Evolutionary conservation across 2,329 filamentous ascomycete species (phyloP).

Genomic region (Cladosporium sp.): DNA sequence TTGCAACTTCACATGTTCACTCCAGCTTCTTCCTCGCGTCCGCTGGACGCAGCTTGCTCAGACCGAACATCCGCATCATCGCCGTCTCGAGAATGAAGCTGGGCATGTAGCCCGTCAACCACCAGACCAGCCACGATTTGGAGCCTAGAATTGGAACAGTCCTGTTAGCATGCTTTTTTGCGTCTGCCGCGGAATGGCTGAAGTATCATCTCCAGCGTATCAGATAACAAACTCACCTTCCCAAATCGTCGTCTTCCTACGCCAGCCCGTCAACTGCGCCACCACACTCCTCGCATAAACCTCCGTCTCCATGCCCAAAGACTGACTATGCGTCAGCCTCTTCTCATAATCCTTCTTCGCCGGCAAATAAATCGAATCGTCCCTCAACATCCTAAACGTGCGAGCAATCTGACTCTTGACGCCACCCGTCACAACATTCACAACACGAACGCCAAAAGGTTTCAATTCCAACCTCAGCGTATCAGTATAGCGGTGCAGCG

Average conservation of each 20-base stretch:
- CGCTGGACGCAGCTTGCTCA: conserved; percentile 1
- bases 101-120: conserved; percentile 45
- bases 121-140: conserved; percentile 46
- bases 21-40: conserved; percentile 3
- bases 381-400: conserved; percentile 43
- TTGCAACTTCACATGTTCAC: not conserved
- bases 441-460: conserved; percentile 46
- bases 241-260: conserved; percentile 44
- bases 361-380: conserved; percentile 48
- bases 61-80: conserved; percentile 11
- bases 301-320: conserved; percentile 47
- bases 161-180: not conserved
- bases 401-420: conserved; percentile 56
- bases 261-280: conserved; percentile 40
- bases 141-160: not conserved
- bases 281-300: conserved; percentile 54
- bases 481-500: conserved; percentile 54
- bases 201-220: too few species aligned
- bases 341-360: conserved; percentile 48
- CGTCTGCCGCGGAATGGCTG: not conserved
- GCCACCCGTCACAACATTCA: conserved; percentile 53
- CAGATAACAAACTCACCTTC: conserved; percentile 35
- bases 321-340: conserved; percentile 51
- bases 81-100: conserved; percentile 28
- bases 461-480: conserved; percentile 54